Base-by-base conservation (phyloP, 169 alveolate species). In the Babesia bovis region DNA sequence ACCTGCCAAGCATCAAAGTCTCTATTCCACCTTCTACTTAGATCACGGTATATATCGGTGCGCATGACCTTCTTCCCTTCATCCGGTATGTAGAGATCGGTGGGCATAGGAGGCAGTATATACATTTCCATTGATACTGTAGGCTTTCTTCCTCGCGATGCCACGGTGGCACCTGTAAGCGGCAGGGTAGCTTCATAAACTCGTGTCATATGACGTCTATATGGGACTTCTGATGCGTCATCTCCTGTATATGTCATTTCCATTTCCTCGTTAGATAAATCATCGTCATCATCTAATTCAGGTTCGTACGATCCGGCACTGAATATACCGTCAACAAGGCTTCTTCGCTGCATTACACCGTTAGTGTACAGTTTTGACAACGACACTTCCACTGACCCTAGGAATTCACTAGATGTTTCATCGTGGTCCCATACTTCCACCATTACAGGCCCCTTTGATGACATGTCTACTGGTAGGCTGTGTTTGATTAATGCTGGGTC, bases 341-440 rank as follows among this genome's bases (percentile, higher is more conserved):
- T 79, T 28, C 90, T 66, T 19, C 44, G 30, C 23, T 72, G 81
- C 47, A 72, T 66, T 17, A 66, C 72, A n/a, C 95, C 94, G 25
- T 85, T 53, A 28, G 84, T 81, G 74, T 69, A 89, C 21, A 84
- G 58, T 38, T 73, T 89, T 30, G 93, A 83, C 44, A 91, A 63
- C 25, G 89, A 86, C 9, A 91, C 67, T 56, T 91, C 94, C 25
- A 83, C 90, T 25, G 88, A 85, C 2, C 95, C 95, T 42, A 91
- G 81, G 56, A 91, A 82, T 17, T 87, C 85, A 40, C 93, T 85
- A 33, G 92, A 76, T 23, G 94, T 70, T 59, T 91, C 95, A 52
- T 78, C 85, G 38, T 79, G 78, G 75, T 91, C 91, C 90, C 94
- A 91, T 36, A 90, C 95, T 67, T 91, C 95, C 42, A 91, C 84